A percentile compares a stretch with the other conserved stretches of the same genome.
Conservation (phyloP, 495 filamentous ascomycete genomes). For the Daldinia caldariorum region DNA sequence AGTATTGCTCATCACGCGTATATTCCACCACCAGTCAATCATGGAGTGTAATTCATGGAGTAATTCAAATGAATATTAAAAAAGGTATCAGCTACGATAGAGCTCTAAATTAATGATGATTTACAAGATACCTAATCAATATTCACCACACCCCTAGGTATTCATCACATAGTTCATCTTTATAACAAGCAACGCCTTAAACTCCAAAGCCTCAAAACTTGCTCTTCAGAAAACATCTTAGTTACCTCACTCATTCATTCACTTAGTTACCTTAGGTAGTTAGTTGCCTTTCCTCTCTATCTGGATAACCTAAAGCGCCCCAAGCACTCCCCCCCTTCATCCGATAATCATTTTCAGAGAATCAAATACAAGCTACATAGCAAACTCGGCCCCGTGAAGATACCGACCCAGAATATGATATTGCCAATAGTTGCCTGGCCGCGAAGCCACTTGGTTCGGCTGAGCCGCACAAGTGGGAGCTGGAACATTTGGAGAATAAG, state of each 20-base stretch:
- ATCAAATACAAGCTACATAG: constrained; percentile 77
- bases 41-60: too few relatives aligned
- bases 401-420: constrained; percentile 77
- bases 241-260: background rate
- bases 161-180: background rate
- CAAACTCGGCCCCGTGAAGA: constrained; percentile 75
- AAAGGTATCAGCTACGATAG: background rate
- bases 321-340: background rate
- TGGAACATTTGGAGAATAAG: constrained; percentile 76
- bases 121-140: background rate
- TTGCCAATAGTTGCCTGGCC: constrained; percentile 70
- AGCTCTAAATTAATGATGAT: background rate
- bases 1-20: background rate
- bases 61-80: too few relatives aligned
- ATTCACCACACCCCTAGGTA: background rate
- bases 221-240: background rate
- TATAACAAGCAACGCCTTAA: background rate
- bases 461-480: constrained; percentile 71
- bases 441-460: constrained; percentile 68
- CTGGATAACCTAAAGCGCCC: constrained; percentile 16
- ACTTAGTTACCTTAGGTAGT: background rate
- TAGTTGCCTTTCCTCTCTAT: background rate
- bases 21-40: background rate
- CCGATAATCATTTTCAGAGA: constrained; percentile 51
- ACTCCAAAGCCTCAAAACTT: background rate